Base-by-base conservation (phyloP, 2,329 filamentous ascomycete genomes). In the Trichoderma arundinaceum region DNA sequence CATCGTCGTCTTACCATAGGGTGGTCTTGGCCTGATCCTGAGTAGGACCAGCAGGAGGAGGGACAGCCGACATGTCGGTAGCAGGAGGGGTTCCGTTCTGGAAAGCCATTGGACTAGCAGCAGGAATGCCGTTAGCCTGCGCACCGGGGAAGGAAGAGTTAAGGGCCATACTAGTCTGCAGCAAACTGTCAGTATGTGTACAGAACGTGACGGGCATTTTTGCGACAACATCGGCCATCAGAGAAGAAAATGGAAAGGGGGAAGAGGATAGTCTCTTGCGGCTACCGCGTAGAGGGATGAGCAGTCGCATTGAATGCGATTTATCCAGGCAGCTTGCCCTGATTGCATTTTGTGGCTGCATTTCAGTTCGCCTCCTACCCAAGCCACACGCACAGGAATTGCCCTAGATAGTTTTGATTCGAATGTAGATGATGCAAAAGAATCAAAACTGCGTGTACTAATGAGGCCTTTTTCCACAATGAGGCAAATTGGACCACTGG, bases 11-110 rank as follows among this genome's bases (percentile, higher is more conserved):
- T 69, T 78, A 86, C 84, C 85, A 87, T 2, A 87, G 81, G 53
- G 85, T 82, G n/a, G 78, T 87, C 79, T 87, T 87, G 65, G 83
- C 80, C 57, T 82, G 76, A 66, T 87, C 84, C 57, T 74, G 77
- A 41, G 75, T 71, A 68, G 72, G 68, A 51, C 74, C 76, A 46
- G 75, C 69, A 48, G 77, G 73, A 48, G 77, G 73, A 33, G 76
- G 72, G 44, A 74, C 74, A 48, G 72, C 72, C 32, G 73, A 74
- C 76, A 79, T 77, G 57, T 79, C 77, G 60, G 73, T 71, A 43
- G 76, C 77, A 59, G 77, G 77, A 59, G 77, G 77, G 22, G 77
- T 79, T 67, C 77, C 77, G 73, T 79, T 79, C 32, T 74, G 69
- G 67, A 74, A 79, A 64, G 74, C 68, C 76, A 79, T 77, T 66